Evolutionary conservation across 2,329 filamentous ascomycete species (phyloP).

Genomic region (Pestalotiopsis sp.): DNA sequence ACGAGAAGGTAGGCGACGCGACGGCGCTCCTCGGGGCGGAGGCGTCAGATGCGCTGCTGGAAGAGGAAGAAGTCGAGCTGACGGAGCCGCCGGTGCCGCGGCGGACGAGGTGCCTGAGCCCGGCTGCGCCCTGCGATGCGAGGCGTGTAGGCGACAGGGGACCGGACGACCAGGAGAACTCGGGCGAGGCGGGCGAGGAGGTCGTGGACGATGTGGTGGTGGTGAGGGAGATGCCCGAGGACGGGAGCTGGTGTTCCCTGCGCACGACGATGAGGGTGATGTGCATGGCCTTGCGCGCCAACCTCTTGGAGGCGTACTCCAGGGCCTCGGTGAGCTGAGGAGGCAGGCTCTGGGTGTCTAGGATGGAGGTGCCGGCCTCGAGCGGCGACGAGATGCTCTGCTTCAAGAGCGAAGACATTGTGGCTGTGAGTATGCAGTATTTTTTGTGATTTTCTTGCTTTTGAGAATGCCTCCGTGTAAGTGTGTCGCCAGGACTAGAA

Average conservation of each 20-base stretch:
- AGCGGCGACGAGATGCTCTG: conserved; percentile 61
- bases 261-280: conserved; percentile 59
- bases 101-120: conserved; percentile 41
- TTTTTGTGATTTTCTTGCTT: no score
- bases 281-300: conserved; percentile 55
- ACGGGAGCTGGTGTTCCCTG: conserved; percentile 55
- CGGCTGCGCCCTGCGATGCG: conserved; percentile 29
- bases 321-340: conserved; percentile 54
- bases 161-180: conserved; percentile 18
- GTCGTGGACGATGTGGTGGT: conserved; percentile 11
- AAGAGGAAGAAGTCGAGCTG: conserved; percentile 14
- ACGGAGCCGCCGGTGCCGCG: conserved; percentile 34
- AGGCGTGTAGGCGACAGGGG: conserved; percentile 30
- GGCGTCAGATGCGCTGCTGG: conserved; percentile 20
- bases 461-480: neutral
- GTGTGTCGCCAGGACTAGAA: neutral
- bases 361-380: conserved; percentile 61
- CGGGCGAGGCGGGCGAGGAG: conserved; percentile 28
- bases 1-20: conserved; percentile 30
- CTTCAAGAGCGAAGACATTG: conserved; percentile 44
- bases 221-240: conserved; percentile 29
- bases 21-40: conserved; percentile 24
- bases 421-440: neutral
- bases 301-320: conserved; percentile 56
- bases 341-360: conserved; percentile 59